These are phyloP conservation scores for Protomyces macrosporus DNA, from an alignment of 1,139 yeast genomes.

Conservation along the genomic window DNA sequence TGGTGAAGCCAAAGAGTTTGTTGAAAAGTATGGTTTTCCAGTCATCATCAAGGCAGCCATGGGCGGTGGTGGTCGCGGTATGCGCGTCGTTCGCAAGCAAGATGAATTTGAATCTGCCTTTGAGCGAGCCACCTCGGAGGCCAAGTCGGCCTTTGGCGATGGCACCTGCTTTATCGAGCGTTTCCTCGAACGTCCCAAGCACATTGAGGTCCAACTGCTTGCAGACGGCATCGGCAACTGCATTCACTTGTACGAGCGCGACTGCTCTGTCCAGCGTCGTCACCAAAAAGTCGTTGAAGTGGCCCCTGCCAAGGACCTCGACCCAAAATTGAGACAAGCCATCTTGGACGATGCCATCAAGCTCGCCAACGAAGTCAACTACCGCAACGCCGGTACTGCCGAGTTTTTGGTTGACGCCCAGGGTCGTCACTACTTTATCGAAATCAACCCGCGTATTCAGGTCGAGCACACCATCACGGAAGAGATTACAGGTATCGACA, in stretches of 20 bases:
- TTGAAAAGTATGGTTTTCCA: constrained; percentile 80
- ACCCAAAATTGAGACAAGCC: constrained; percentile 75
- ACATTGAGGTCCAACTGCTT: constrained; percentile 91
- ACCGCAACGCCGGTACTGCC: constrained; percentile 98
- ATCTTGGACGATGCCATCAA: constrained; percentile 91
- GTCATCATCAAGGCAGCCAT: constrained; percentile 98
- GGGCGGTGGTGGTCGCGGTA: constrained; percentile 99
- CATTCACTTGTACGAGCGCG: constrained; percentile 93
- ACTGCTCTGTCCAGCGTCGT: constrained; percentile 98
- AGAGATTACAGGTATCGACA: constrained; percentile 96
- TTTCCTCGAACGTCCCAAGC: constrained; percentile 91
- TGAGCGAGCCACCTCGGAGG: constrained; percentile 90
- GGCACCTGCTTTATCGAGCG: constrained; percentile 98
- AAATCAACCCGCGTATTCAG: constrained; percentile 97
- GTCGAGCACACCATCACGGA: constrained; percentile 42
- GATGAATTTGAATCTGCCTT: constrained; percentile 90
- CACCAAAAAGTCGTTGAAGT: constrained; percentile 98
- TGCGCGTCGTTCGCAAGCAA: constrained; percentile 98
- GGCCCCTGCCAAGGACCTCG: constrained; percentile 95
- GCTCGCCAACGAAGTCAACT: constrained; percentile 80
- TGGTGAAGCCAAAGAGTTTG: constrained; percentile 73
- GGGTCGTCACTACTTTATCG: constrained; percentile 95
- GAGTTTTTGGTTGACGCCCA: constrained; percentile 91
- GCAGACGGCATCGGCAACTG: constrained; percentile 95
- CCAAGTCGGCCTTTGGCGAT: constrained; percentile 89